Conservation (phyloP, 495 filamentous ascomycete genomes). For the Thozetella sp. region DNA sequence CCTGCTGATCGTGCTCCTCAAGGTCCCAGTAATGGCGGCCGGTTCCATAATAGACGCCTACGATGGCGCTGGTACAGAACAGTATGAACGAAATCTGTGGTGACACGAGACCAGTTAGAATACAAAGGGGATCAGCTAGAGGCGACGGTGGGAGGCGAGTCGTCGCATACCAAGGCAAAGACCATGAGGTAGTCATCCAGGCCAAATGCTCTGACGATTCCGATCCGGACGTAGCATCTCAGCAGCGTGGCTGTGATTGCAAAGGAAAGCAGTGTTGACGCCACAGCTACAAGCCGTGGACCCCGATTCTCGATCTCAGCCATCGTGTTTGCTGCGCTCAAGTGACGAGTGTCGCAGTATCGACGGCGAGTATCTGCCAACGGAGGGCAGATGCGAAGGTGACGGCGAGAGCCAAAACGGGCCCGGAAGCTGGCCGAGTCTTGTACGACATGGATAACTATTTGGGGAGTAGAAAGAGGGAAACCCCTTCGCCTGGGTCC, state of each 20-base stretch:
- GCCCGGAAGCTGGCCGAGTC: no score
- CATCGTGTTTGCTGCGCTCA: no score
- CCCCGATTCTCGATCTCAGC: background rate
- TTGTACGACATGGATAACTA: no score
- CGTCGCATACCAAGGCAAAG: background rate
- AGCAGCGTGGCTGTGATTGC: background rate
- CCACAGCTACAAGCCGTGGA: background rate
- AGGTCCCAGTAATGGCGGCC: conserved; percentile 17
- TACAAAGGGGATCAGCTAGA: background rate
- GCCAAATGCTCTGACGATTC: conserved; percentile 8
- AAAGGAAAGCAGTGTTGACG: background rate
- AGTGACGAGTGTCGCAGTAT: no score
- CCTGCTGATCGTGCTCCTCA: background rate
- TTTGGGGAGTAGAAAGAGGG: no score
- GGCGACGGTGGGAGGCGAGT: background rate
- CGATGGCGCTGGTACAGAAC: conserved; percentile 4
- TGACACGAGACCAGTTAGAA: background rate
- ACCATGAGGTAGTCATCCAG: conserved; percentile 9
- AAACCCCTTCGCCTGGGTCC: no score
- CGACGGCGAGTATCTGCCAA: no score
- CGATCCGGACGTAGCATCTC: conserved; percentile 7
- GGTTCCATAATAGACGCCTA: conserved; percentile 17
- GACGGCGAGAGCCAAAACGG: no score
- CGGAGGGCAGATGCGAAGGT: no score
- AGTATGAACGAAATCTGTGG: conserved; percentile 12